Conservation (phyloP, 768 basidiomycete species). For the Cubamyces sp. region DNA sequence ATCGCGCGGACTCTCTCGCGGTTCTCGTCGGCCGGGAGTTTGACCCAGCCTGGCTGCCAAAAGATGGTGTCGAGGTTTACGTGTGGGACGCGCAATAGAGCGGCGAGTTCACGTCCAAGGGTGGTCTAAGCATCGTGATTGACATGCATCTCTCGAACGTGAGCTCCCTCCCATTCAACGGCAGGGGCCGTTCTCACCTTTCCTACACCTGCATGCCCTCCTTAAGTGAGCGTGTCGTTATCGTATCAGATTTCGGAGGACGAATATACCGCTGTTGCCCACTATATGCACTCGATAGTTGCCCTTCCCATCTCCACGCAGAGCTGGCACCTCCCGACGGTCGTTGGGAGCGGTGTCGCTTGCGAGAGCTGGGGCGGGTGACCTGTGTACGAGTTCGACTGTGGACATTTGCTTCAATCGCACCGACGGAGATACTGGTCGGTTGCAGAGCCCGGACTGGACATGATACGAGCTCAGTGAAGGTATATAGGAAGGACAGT, state of each 20-base stretch:
- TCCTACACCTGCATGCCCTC: constrained; percentile 37
- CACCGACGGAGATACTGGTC: too few relatives aligned
- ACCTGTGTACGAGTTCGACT: background rate
- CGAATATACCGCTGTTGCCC: constrained; percentile 55
- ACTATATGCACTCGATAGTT: constrained; percentile 50
- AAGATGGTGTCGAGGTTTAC: constrained; percentile 51
- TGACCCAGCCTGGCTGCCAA: constrained; percentile 55
- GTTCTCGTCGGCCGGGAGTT: constrained; percentile 31
- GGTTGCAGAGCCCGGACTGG: too few relatives aligned
- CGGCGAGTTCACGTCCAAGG: constrained; percentile 47
- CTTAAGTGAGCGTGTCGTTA: background rate
- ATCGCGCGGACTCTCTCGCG: constrained; percentile 19
- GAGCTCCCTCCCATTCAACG: background rate
- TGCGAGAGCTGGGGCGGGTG: too few relatives aligned
- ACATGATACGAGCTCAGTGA: too few relatives aligned
- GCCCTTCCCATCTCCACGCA: constrained; percentile 48
- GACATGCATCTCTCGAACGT: too few relatives aligned
- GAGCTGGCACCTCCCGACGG: constrained; percentile 8
- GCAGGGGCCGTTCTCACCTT: constrained; percentile 38
- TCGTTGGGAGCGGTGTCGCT: too few relatives aligned
- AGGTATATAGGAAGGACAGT: too few relatives aligned
- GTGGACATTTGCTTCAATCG: background rate
- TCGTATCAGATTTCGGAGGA: background rate
- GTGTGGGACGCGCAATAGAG: constrained; percentile 47
- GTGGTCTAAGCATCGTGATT: constrained; percentile 45